These are phyloP conservation scores for Volvox reticuliferus DNA, from an alignment of 139 green algal species.

Conservation along the genomic window DNA sequence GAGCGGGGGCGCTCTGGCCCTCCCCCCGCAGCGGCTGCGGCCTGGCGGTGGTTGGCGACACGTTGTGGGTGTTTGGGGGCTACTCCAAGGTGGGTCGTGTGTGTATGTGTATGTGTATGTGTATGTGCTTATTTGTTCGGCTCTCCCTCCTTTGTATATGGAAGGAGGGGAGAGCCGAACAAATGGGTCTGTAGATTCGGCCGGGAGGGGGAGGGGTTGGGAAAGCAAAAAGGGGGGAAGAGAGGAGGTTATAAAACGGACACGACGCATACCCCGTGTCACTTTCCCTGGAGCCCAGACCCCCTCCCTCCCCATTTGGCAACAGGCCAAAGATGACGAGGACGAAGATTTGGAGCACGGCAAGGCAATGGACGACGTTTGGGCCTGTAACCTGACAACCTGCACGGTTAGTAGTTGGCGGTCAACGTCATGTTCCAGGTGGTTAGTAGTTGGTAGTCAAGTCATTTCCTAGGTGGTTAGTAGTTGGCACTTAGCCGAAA, in stretches of 20 bases:
- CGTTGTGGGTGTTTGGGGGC: conserved; percentile 91
- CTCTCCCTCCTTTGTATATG: too few species aligned
- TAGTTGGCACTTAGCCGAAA: too few species aligned
- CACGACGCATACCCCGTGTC: too few species aligned
- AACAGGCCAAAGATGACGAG: conserved; percentile 68
- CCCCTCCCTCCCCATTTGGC: background rate
- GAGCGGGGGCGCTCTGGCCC: conserved; percentile 51
- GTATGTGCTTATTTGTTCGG: background rate
- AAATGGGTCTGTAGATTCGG: background rate
- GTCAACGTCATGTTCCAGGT: background rate
- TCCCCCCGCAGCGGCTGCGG: conserved; percentile 80
- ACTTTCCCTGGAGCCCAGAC: background rate
- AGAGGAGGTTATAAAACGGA: too few species aligned
- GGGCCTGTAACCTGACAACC: conserved; percentile 72
- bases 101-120: background rate
- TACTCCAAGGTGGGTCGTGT: conserved; percentile 81
- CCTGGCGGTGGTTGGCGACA: conserved; percentile 78
- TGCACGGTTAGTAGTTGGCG: conserved; percentile 51
- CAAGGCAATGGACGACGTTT: conserved; percentile 89
- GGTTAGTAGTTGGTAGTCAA: too few species aligned
- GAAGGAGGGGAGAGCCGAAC: too few species aligned
- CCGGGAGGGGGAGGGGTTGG: background rate
- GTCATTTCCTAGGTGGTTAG: too few species aligned
- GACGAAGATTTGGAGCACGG: conserved; percentile 88
- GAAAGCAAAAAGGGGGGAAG: background rate